Conservation (phyloP, 2,329 filamentous ascomycete species). For the Grosmannia huntii region DNA sequence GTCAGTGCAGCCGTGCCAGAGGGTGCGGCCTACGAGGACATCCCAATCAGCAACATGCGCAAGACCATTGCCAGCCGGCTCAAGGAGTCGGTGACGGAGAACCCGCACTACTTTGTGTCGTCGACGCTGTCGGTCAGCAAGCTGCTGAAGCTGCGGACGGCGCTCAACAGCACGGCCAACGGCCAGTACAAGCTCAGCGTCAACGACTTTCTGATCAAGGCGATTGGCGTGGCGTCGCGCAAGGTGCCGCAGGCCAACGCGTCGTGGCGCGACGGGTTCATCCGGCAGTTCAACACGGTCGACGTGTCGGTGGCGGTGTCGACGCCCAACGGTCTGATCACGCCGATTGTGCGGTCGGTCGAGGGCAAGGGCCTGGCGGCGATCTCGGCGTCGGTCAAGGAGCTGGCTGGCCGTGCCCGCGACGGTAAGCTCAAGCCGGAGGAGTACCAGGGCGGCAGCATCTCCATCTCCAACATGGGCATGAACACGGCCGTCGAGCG, state of each 20-base stretch:
- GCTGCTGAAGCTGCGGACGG: constrained; percentile 89
- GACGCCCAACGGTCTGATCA: constrained; percentile 89
- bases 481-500: constrained; percentile 96
- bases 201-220: constrained; percentile 99
- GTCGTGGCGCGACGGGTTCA: constrained; percentile 79
- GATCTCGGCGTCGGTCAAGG: constrained; percentile 86
- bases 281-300: constrained; percentile 85
- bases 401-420: constrained; percentile 88
- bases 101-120: constrained; percentile 97
- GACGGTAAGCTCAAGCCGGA: constrained; percentile 99
- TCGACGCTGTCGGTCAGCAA: constrained; percentile 84
- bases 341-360: constrained; percentile 86
- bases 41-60: constrained; percentile 82
- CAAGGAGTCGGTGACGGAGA: constrained; percentile 77
- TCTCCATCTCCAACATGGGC: constrained; percentile 99
- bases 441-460: constrained; percentile 97
- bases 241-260: constrained; percentile 96
- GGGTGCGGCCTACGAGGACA: constrained; percentile 66
- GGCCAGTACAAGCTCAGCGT: constrained; percentile 99
- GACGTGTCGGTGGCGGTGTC: constrained; percentile 94
- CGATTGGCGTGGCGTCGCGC: constrained; percentile 72
- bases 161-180: constrained; percentile 76
- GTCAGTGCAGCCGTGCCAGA: constrained; percentile 26
- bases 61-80: constrained; percentile 94
- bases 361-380: constrained; percentile 74